phyloP scores from a whole-genome alignment of 1,284 basidiomycete species.

The Heliocybe sulcata region DNA sequence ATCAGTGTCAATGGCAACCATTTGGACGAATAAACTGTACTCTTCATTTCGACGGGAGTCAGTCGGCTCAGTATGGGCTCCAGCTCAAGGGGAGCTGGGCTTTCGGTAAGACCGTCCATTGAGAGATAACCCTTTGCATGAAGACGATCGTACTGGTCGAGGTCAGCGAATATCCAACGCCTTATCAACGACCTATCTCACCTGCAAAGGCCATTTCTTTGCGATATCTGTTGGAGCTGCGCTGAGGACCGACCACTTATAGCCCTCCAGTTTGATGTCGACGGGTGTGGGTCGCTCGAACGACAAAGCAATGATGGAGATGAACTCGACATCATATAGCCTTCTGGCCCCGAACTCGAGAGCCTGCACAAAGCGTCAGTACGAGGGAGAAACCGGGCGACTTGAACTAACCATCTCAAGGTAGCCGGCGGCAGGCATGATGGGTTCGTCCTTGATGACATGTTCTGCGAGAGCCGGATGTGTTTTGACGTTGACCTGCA shows the following conservation, averaged over 20 bases:
- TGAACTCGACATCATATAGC: constrained; percentile 18
- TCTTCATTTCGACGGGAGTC: constrained; percentile 5
- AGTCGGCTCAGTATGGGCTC: constrained; percentile 13
- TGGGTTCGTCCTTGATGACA: constrained; percentile 30
- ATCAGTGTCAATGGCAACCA: not conserved
- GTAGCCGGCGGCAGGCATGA: constrained; percentile 37
- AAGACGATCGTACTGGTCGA: constrained; percentile 14
- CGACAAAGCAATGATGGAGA: constrained; percentile 17
- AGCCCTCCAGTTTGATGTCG: constrained; percentile 18
- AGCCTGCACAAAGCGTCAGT: constrained; percentile 3
- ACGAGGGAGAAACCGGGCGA: not conserved
- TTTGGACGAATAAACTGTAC: constrained; percentile 2
- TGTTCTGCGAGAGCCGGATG: constrained; percentile 32
- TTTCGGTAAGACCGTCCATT: constrained; percentile 11
- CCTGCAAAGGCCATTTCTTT: not conserved
- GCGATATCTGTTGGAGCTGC: constrained; percentile 1
- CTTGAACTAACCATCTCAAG: constrained; percentile 30
- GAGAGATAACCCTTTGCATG: constrained; percentile 27
- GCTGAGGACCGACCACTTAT: constrained; percentile 19
- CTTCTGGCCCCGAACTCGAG: constrained; percentile 17
- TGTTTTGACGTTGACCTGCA: constrained; percentile 24
- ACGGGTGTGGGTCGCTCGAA: constrained; percentile 21
- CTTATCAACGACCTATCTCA: not conserved
- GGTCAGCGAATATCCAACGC: not conserved
- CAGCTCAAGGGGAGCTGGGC: constrained; percentile 8